Base-by-base conservation (phyloP, 208 protist species). In the Leishmania aethiopica region DNA sequence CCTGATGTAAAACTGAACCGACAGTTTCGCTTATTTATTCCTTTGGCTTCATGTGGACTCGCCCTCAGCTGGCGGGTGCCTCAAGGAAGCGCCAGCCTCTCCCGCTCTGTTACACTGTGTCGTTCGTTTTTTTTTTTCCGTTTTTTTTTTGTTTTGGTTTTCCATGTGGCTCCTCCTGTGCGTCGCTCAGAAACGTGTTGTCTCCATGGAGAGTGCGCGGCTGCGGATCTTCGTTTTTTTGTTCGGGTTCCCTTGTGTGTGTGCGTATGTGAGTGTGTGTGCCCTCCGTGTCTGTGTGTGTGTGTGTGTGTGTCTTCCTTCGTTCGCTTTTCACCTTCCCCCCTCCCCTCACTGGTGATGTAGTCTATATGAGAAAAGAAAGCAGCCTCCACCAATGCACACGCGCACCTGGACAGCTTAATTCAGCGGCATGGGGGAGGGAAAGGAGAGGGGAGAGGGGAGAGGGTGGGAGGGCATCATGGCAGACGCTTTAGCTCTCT, bases 151-250 rank as follows among this genome's bases (percentile, higher is more conserved):
- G 25, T 53, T 22, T 80, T 67, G 40, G 75, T 79, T 47, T 79
- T 35, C 55, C 78, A 22, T 73, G 70, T 70, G 25, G 10, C 66
- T 82, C 35, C 77, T 62, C 53, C 77, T 69, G 57, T 70, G 19
- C 22, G 22, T n/a, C 67, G 25, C 40, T 11, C 67, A 72, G 67
- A n/a, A 49, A 15, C 17, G 15, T 37, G 67, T 45, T 28, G 22
- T 47, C 67, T 8, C 22, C 37, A 47, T 37, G 28, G 28, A 35
- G 70, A 74, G 35, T 28, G 28, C 28, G 45, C 15, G 37, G 3
- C 45, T 17, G 42, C 40, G 13, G 5, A 40, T 37, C 71, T 57
- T 42, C 79, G 6, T 85, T 37, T 75, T 22, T 73, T 62, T 13
- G 49, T 53, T 17, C 35, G 55, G 13, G 3, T 28, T 10, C n/a